Percentiles rank a stretch among this genome's conserved stretches.
phyloP scores from a whole-genome alignment of 345 rosid genomes.

The Atalantia buxifolia region DNA sequence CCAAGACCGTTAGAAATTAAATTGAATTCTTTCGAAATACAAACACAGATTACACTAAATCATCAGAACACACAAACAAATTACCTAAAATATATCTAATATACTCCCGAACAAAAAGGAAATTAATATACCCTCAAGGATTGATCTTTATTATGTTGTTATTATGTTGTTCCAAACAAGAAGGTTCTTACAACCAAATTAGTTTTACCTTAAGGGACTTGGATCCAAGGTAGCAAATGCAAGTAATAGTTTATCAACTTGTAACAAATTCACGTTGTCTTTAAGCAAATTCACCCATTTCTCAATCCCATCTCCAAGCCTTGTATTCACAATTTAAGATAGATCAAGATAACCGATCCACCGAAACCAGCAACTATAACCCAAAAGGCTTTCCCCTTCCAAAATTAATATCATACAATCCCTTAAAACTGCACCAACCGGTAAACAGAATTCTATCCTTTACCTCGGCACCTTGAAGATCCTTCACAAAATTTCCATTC shows the following conservation, averaged over 20 bases:
- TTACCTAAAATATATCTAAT: no score
- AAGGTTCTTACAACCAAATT: no score
- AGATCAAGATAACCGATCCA: no score
- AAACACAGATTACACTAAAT: no score
- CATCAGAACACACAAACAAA: no score
- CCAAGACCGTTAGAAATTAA: no score
- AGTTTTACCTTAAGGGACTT: neutral
- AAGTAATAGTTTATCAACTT: constrained; percentile 11
- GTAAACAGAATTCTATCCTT: constrained; percentile 18
- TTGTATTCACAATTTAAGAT: neutral
- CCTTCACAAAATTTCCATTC: constrained; percentile 16
- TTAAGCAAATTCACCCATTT: constrained; percentile 19
- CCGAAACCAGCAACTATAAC: neutral
- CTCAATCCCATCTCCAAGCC: constrained; percentile 16
- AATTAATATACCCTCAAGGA: no score
- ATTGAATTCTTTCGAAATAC: no score
- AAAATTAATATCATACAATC: neutral
- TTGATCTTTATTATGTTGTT: no score
- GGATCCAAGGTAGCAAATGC: constrained; percentile 14
- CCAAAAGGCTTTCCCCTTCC: constrained; percentile 35
- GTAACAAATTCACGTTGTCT: constrained; percentile 17
- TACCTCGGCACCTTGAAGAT: constrained; percentile 3
- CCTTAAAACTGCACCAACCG: no score
- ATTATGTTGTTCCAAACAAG: no score
- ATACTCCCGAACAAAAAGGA: no score